Evolutionary conservation across 1,284 basidiomycete species (phyloP).

Genomic region (Leucoagaricus sp.): DNA sequence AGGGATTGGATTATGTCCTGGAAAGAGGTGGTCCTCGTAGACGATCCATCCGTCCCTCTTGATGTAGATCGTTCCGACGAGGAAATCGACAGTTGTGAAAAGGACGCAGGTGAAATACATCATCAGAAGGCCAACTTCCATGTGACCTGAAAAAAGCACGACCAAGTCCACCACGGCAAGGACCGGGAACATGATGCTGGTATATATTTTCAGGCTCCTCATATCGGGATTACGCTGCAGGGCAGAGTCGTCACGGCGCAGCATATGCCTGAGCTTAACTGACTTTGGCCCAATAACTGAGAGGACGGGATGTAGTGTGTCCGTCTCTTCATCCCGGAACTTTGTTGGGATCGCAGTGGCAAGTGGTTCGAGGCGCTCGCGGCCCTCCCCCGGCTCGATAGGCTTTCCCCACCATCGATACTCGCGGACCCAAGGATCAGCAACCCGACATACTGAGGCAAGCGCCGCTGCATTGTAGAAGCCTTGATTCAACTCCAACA

Average conservation of each 20-base stretch:
- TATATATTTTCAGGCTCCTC: background rate
- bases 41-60: slow-evolving; percentile 8
- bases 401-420: slow-evolving; percentile 25
- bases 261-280: background rate
- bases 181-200: background rate
- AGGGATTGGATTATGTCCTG: background rate
- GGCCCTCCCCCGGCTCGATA: slow-evolving; percentile 20
- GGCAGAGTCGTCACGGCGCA: background rate
- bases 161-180: background rate
- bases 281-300: background rate
- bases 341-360: slow-evolving; percentile 23
- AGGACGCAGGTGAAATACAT: background rate
- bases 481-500: slow-evolving; percentile 29
- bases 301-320: background rate
- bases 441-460: no score
- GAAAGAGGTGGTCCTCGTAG: background rate
- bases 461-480: slow-evolving; percentile 27
- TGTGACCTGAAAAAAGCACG: background rate
- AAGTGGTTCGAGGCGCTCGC: slow-evolving; percentile 24
- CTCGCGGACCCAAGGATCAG: background rate
- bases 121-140: background rate
- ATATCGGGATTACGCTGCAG: slow-evolving; percentile 13
- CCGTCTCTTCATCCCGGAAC: background rate
- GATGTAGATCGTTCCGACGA: slow-evolving; percentile 10
- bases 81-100: background rate